These are phyloP conservation scores for Orobanche coerulescens DNA, from an alignment of 257 asterid species.

Conservation along the genomic window DNA sequence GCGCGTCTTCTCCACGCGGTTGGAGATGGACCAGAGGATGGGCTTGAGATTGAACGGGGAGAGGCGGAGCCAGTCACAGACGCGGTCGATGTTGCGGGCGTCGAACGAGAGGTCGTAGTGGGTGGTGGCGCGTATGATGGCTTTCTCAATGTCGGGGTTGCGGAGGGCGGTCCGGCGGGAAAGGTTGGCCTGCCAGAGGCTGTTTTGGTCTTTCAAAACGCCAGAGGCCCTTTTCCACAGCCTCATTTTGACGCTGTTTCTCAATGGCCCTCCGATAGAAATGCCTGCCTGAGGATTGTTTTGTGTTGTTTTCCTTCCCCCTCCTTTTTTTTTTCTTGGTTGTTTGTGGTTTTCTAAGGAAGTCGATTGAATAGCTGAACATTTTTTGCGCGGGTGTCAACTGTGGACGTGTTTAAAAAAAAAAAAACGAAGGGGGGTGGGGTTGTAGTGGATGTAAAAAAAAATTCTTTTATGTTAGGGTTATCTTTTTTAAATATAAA, in stretches of 20 bases:
- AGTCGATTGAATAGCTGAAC: not conserved
- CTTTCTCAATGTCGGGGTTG: slow-evolving; percentile 74
- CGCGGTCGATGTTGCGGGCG: slow-evolving; percentile 40
- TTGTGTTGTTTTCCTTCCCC: not conserved
- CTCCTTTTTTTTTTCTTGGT: not conserved
- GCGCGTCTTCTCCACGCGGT: slow-evolving; percentile 43
- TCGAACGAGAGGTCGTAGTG: slow-evolving; percentile 44
- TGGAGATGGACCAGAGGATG: slow-evolving; percentile 53
- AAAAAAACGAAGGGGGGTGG: not conserved
- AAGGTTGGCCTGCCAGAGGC: slow-evolving; percentile 55
- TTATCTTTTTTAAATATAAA: no score
- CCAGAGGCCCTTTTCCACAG: slow-evolving; percentile 72
- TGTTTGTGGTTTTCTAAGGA: not conserved
- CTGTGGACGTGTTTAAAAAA: slow-evolving; percentile 8
- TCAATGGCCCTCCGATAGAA: not conserved
- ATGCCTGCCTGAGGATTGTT: not conserved
- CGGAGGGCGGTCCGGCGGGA: slow-evolving; percentile 51
- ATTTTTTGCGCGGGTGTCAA: slow-evolving; percentile 22
- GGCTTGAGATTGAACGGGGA: slow-evolving; percentile 63
- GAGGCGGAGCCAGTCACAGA: slow-evolving; percentile 55
- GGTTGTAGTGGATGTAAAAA: no score
- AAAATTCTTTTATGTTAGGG: no score
- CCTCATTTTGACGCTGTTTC: slow-evolving; percentile 45
- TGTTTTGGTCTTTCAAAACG: slow-evolving; percentile 55
- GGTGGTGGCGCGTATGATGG: slow-evolving; percentile 68